Conservation (phyloP, 345 rosid species). For the Citrus sinensis region DNA sequence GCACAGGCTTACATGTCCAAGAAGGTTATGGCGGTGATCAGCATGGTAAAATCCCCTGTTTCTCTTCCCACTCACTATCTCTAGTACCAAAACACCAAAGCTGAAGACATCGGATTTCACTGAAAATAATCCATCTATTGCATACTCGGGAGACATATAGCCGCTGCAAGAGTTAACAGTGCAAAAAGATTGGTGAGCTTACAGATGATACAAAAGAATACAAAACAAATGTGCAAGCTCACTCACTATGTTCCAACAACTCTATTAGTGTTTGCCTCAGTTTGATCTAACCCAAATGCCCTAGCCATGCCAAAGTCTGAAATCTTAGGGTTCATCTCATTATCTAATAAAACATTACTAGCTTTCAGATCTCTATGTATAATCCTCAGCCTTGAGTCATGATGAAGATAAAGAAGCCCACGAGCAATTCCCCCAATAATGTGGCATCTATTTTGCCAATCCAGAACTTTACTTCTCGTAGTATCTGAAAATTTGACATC, state of each 20-base stretch:
- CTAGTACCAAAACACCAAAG: slow-evolving; percentile 33
- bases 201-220: background rate
- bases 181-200: background rate
- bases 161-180: slow-evolving; percentile 20
- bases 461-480: slow-evolving; percentile 2
- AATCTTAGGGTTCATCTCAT: slow-evolving; percentile 39
- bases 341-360: slow-evolving; percentile 41
- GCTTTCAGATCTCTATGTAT: slow-evolving; percentile 37
- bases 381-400: slow-evolving; percentile 28
- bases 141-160: slow-evolving; percentile 36
- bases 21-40: slow-evolving; percentile 21
- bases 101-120: slow-evolving; percentile 35
- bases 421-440: slow-evolving; percentile 22
- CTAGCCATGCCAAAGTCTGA: slow-evolving; percentile 53
- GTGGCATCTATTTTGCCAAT: slow-evolving; percentile 9
- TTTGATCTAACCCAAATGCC: slow-evolving; percentile 35
- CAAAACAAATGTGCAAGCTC: background rate
- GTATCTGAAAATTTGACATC: slow-evolving; percentile 14
- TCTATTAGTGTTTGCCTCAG: slow-evolving; percentile 32
- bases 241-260: slow-evolving; percentile 50
- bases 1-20: slow-evolving; percentile 7
- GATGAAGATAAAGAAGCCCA: slow-evolving; percentile 32
- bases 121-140: slow-evolving; percentile 25
- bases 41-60: slow-evolving; percentile 27
- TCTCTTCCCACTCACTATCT: slow-evolving; percentile 27